Base-by-base conservation (phyloP, 1,139 yeast genomes). In the Zhuliangozyma parablackwelliae region DNA sequence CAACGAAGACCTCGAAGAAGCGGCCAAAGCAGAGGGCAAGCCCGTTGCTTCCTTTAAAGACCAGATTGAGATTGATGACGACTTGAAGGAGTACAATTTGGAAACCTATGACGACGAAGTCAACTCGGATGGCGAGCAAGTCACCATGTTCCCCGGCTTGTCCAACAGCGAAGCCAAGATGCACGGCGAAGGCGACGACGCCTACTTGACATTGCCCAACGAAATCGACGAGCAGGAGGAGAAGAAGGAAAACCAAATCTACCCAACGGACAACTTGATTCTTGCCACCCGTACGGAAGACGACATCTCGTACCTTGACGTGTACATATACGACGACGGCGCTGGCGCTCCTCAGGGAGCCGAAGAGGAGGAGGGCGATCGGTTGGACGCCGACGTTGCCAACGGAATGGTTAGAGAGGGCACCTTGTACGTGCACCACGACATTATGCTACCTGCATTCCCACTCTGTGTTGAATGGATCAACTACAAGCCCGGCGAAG, bases 401-500 rank as follows among this genome's bases (percentile, higher is more conserved):
- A 74, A 72, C 45, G 90, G 90, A 13, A 62, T 80, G 51, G 75
- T 78, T 34, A 74, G 94, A 63, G 94, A 80, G 33, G 72, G 82
- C 37, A 80, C 82, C 31, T 66, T 92, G 47, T 92, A 92, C 53
- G 95, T 92, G 36, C 99, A 92, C 57, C 99, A 92, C 63, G 98
- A 94, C 59, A 68, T 92, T 48, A 87, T 92, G 96, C 74, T 92
- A 42, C 98, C 99, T 2, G 86, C 97, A 2, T 92, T 92, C 72
- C 99, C 99, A 31, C 72, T 92, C 43, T 87, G 97, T 58, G 92
- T 92, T 27, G 98, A 94, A 61, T 90, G 98, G 97, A 63, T 92
- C 44, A 85, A 88, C 59, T 85, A 75, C 59, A 75, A 72, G 48
- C 88, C 90, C 26, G 73, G 71, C 8, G 50, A 49, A 35, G 63